Percentiles rank a stretch among this genome's conserved stretches.
Evolutionary conservation across 2,329 filamentous ascomycete species (phyloP).

Genomic region (Cladosporium sp.): DNA sequence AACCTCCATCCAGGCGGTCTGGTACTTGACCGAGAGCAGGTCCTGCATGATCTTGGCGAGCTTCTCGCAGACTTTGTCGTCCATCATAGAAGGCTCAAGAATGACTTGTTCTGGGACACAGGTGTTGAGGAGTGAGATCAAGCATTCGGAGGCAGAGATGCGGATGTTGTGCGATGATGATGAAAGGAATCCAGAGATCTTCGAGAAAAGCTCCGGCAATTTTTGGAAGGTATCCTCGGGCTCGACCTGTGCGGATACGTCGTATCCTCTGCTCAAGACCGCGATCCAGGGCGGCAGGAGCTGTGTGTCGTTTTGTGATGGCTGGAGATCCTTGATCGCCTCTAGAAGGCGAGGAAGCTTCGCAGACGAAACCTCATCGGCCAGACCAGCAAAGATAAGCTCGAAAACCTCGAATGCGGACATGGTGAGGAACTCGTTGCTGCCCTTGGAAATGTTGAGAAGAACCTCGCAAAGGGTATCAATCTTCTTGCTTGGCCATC

Average conservation of each 20-base stretch:
- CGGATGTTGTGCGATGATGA: slow-evolving; percentile 91
- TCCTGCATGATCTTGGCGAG: slow-evolving; percentile 72
- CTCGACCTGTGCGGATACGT: slow-evolving; percentile 85
- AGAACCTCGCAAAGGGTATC: slow-evolving; percentile 88
- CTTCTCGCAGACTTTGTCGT: slow-evolving; percentile 86
- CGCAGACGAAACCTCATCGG: slow-evolving; percentile 79
- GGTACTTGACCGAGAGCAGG: slow-evolving; percentile 85
- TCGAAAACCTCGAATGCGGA: slow-evolving; percentile 96
- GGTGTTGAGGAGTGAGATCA: slow-evolving; percentile 90
- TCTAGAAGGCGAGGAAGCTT: slow-evolving; percentile 89
- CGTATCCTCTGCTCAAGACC: slow-evolving; percentile 89
- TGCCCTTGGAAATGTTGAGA: slow-evolving; percentile 83
- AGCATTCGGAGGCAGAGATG: slow-evolving; percentile 88
- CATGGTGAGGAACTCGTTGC: slow-evolving; percentile 95
- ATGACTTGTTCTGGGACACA: slow-evolving; percentile 83
- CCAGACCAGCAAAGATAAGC: slow-evolving; percentile 91
- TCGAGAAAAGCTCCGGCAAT: slow-evolving; percentile 78
- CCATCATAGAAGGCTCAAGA: slow-evolving; percentile 84
- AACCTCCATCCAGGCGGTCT: slow-evolving; percentile 91
- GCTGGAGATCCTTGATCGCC: slow-evolving; percentile 87
- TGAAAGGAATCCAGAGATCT: slow-evolving; percentile 78
- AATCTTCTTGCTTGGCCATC: slow-evolving; percentile 96
- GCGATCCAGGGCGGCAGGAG: slow-evolving; percentile 95
- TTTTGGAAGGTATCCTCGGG: slow-evolving; percentile 91
- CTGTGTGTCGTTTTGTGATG: slow-evolving; percentile 90